These are phyloP conservation scores for Colletotrichum melonis DNA, from an alignment of 2,329 filamentous ascomycete genomes.

Conservation along the genomic window DNA sequence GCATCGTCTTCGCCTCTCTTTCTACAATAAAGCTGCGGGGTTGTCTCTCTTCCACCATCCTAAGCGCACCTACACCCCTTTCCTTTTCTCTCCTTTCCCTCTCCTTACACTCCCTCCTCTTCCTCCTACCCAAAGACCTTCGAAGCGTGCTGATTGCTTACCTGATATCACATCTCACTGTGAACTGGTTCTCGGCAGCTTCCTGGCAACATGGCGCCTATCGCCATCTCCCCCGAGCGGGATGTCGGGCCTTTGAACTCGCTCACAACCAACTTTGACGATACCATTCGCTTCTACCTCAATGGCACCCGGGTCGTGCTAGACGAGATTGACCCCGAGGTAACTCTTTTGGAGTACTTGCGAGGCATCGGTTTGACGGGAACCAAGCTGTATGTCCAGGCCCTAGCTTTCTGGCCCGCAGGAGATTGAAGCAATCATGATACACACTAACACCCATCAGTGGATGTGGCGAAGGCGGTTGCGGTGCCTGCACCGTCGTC, in stretches of 20 bases:
- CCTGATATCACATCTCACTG: not conserved
- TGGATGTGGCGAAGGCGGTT: conserved; percentile 95
- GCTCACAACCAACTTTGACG: conserved; percentile 83
- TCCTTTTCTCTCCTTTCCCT: not conserved
- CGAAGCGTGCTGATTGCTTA: not conserved
- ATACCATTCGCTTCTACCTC: conserved; percentile 91
- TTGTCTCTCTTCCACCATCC: conserved; percentile 5
- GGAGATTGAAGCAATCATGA: not conserved
- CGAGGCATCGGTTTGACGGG: conserved; percentile 93
- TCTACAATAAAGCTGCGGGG: conserved; percentile 25
- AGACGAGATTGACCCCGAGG: conserved; percentile 89
- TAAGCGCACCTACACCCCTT: not conserved
- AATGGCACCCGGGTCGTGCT: conserved; percentile 92
- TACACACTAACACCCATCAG: conserved; percentile 45
- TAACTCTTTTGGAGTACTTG: conserved; percentile 92
- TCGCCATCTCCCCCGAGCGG: conserved; percentile 62
- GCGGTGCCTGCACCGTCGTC: conserved; percentile 95
- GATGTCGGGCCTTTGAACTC: conserved; percentile 52
- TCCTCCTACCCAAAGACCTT: not conserved
- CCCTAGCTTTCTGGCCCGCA: not conserved
- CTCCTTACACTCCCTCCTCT: not conserved
- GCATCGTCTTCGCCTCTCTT: conserved; percentile 16
- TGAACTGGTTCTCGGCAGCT: not conserved
- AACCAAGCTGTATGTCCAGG: conserved; percentile 77
- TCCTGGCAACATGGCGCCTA: conserved; percentile 62